Conservation (phyloP, 352 stramenopile species). For the Phytopythium helicoides region DNA sequence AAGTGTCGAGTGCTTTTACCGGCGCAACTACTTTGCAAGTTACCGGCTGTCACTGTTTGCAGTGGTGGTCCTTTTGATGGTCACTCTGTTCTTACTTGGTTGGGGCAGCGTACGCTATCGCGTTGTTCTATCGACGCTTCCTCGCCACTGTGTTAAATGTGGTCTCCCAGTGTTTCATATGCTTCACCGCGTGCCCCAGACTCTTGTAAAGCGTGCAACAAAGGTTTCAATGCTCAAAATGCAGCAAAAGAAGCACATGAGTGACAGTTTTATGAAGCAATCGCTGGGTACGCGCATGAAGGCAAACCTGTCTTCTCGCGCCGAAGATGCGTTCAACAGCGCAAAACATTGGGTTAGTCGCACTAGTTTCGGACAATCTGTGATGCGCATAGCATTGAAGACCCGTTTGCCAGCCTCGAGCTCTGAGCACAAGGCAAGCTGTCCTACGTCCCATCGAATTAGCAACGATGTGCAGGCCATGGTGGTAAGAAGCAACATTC, state of each 20-base stretch:
- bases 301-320: slow-evolving; percentile 10
- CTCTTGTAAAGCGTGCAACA: slow-evolving; percentile 26
- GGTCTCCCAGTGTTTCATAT: slow-evolving; percentile 58
- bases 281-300: slow-evolving; percentile 25
- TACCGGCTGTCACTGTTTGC: slow-evolving; percentile 41
- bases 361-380: slow-evolving; percentile 16
- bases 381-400: slow-evolving; percentile 12
- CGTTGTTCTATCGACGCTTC: slow-evolving; percentile 47
- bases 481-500: slow-evolving; percentile 69
- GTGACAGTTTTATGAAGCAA: slow-evolving; percentile 9
- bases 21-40: slow-evolving; percentile 61
- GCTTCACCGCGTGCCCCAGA: slow-evolving; percentile 21
- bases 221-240: slow-evolving; percentile 45
- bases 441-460: slow-evolving; percentile 55
- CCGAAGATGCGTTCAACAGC: slow-evolving; percentile 8
- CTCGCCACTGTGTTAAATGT: slow-evolving; percentile 57
- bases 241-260: slow-evolving; percentile 22
- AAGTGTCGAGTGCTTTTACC: slow-evolving; percentile 61
- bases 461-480: slow-evolving; percentile 48
- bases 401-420: slow-evolving; percentile 44
- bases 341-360: slow-evolving; percentile 12
- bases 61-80: slow-evolving; percentile 34
- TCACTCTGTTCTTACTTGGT: slow-evolving; percentile 33
- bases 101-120: slow-evolving; percentile 61
- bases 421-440: slow-evolving; percentile 37